phyloP scores from a whole-genome alignment of 768 basidiomycete genomes.

The Lentinus brumalis region DNA sequence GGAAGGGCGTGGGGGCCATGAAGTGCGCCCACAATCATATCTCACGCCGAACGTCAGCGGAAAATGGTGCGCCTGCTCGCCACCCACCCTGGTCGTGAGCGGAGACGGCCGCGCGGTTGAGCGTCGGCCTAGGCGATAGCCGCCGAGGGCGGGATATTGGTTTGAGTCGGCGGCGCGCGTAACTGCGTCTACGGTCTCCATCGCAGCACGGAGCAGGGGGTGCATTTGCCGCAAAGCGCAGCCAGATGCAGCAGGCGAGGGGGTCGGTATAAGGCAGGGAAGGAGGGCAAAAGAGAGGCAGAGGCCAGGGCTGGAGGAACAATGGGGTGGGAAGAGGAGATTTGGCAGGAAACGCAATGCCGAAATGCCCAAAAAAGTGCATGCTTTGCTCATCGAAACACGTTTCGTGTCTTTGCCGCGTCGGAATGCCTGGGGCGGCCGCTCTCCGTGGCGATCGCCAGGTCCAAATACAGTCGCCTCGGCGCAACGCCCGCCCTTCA shows the following conservation, averaged over 20 bases:
- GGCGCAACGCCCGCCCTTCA: constrained; percentile 48
- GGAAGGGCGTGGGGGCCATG: constrained; percentile 13
- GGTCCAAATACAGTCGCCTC: constrained; percentile 47
- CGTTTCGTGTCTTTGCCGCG: constrained; percentile 74
- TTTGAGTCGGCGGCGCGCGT: constrained; percentile 17
- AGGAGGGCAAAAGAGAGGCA: constrained; percentile 8
- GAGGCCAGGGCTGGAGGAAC: neutral
- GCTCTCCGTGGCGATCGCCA: constrained; percentile 53
- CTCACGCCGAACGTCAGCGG: constrained; percentile 16
- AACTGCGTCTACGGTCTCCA: constrained; percentile 10
- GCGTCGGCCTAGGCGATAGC: constrained; percentile 17
- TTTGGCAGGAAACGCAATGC: constrained; percentile 23
- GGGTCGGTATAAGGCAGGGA: constrained; percentile 7
- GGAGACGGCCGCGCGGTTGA: neutral
- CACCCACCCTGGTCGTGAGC: neutral
- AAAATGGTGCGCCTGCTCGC: neutral
- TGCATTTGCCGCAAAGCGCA: constrained; percentile 7
- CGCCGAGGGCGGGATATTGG: constrained; percentile 19
- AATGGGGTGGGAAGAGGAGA: constrained; percentile 7
- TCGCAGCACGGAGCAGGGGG: neutral
- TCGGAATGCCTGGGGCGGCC: constrained; percentile 52
- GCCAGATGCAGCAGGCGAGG: neutral
- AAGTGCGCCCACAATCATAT: constrained; percentile 17
- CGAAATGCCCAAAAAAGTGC: constrained; percentile 40
- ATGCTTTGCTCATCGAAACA: constrained; percentile 60